phyloP scores from a whole-genome alignment of 306 rosid genomes.

The Dalbergia cultrata region DNA sequence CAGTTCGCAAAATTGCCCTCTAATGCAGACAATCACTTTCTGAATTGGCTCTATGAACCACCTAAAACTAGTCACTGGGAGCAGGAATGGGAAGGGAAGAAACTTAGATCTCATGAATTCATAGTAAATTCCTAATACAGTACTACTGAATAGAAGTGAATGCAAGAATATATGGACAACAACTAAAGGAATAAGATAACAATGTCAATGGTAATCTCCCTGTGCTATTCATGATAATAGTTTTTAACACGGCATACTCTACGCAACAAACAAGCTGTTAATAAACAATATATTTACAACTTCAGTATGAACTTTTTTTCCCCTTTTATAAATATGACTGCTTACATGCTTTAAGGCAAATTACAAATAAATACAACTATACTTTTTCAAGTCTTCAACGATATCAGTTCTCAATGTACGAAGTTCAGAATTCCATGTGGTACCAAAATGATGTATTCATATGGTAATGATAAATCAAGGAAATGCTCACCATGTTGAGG shows the following conservation, averaged over 20 bases:
- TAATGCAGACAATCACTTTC: neutral
- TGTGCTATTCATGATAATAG: conserved; percentile 32
- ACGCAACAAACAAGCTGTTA: conserved; percentile 40
- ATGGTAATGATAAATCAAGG: conserved; percentile 47
- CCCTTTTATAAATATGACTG: conserved; percentile 47
- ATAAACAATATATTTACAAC: conserved; percentile 45
- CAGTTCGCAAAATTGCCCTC: conserved; percentile 12
- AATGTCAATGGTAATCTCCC: conserved; percentile 6
- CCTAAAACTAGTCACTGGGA: neutral
- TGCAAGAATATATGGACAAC: neutral
- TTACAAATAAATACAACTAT: conserved; percentile 53
- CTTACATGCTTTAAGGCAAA: conserved; percentile 49
- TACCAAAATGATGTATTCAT: conserved; percentile 40
- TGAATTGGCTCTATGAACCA: conserved; percentile 7
- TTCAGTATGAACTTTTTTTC: conserved; percentile 27
- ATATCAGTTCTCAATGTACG: conserved; percentile 50
- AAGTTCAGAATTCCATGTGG: conserved; percentile 54
- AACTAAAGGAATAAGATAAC: conserved; percentile 10
- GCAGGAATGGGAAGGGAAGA: neutral
- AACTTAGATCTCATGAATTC: neutral
- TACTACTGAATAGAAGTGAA: conserved; percentile 14
- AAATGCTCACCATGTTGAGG: conserved; percentile 51
- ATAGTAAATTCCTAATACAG: conserved; percentile 31
- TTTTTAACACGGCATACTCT: conserved; percentile 23
- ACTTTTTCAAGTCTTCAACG: conserved; percentile 48